Base-by-base conservation (phyloP, 2,329 filamentous ascomycete species). In the Neofusicoccum sp. region DNA sequence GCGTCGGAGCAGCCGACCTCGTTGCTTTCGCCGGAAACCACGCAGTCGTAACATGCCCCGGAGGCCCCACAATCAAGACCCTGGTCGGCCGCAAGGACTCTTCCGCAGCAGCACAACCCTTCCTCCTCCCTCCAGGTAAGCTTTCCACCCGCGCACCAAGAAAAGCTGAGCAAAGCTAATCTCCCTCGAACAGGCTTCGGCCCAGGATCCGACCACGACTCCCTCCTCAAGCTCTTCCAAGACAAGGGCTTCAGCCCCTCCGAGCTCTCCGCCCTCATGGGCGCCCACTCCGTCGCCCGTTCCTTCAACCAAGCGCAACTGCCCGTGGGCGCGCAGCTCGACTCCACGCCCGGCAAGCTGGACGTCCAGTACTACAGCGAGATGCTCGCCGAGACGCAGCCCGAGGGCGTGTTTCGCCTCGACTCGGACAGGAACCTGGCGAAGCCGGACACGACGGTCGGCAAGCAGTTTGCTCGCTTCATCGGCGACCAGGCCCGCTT, bases 211-310 rank as follows among this genome's bases (percentile, higher is more conserved):
- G 64, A 73, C n/a, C 79, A 80, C 33, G 73, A 80, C 39, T 73
- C 71, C 11, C 73, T 84, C 45, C 76, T 84, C 56, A 67, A 74
- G 3, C 74, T 83, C 5, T 86, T 85, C 70, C 63, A 68, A 33
- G 77, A 77, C 65, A 85, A 85, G 72, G 83, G 82, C 1, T 81
- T 86, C 72, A 73, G 72, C 9, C 72, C 81, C 1, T 70, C 73
- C 34, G 84, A 84, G 56, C 77, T 86, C 3, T 79, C 83, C 1
- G 83, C 84, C 1, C 78, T 86, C 1, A 67, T 86, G 3, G 84
- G 84, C 61, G 83, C 84, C 0, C 84, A 86, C 69, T 79, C 80
- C 2, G 74, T 78, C 9, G 78, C 80, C 8, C 77, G 75, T 64
- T 34, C 49, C 11, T 54, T 54, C 49, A 29, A 22, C n/a, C 83